Evolutionary conservation across 2,329 filamentous ascomycete genomes (phyloP).

Genomic region (Verticillium klebahnii): DNA sequence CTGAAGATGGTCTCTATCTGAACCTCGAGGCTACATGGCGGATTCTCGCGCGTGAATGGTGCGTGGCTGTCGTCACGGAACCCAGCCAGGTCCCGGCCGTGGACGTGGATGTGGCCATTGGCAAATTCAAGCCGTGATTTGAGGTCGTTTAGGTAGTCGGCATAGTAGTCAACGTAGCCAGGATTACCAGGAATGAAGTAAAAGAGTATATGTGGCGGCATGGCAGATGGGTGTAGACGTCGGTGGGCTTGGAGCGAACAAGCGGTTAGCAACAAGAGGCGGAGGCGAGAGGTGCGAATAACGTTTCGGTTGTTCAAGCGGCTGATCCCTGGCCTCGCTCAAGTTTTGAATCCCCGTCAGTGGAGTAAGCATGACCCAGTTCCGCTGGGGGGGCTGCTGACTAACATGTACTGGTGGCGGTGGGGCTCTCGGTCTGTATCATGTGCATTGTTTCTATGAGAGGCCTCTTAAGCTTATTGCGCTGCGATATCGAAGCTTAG

Average conservation of each 20-base stretch:
- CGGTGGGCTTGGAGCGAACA: background rate
- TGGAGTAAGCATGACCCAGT: background rate
- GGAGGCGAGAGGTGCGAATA: background rate
- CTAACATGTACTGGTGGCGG: background rate
- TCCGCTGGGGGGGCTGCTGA: background rate
- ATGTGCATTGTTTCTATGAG: no score
- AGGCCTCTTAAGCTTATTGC: no score
- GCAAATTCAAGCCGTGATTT: constrained; percentile 19
- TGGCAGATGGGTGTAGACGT: background rate
- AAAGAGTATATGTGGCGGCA: constrained; percentile 42
- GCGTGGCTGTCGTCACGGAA: constrained; percentile 51
- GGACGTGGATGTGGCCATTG: constrained; percentile 44
- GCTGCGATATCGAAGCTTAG: no score
- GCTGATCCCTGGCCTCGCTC: background rate
- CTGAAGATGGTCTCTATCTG: constrained; percentile 44
- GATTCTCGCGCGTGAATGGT: constrained; percentile 33
- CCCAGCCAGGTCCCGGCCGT: constrained; percentile 54
- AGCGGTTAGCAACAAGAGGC: background rate
- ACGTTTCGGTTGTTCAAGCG: background rate
- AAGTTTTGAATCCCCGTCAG: background rate
- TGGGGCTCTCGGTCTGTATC: no score
- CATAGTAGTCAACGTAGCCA: constrained; percentile 70
- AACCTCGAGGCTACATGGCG: constrained; percentile 47
- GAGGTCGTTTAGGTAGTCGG: constrained; percentile 52
- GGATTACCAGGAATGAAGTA: constrained; percentile 77